phyloP scores from a whole-genome alignment of 73 alveolate species.

The Tetrahymena borealis region DNA sequence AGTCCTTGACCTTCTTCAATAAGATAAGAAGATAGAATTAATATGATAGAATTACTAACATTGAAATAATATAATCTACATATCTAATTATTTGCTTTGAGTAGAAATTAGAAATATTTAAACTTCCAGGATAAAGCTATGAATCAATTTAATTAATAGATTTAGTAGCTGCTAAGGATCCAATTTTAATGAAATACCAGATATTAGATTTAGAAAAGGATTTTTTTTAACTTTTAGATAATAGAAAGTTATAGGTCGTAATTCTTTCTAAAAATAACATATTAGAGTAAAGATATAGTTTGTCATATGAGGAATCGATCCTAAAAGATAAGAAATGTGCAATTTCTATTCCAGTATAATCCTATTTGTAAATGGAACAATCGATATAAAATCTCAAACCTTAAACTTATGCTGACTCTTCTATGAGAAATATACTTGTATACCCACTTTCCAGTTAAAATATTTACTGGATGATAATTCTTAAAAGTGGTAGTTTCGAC shows the following conservation, averaged over 20 bases:
- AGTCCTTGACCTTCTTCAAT: no score
- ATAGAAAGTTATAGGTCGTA: not conserved
- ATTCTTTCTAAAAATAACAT: not conserved
- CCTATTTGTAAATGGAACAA: no score
- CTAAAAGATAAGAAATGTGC: no score
- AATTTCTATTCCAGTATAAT: no score
- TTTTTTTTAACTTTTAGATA: not conserved
- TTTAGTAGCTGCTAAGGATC: not conserved
- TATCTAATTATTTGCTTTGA: not conserved
- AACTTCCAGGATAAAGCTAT: not conserved
- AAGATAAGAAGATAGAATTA: no score
- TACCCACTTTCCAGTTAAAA: not conserved
- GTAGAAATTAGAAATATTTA: not conserved
- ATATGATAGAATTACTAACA: no score
- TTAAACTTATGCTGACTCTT: no score
- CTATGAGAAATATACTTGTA: no score
- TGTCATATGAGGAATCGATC: no score
- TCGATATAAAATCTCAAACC: no score
- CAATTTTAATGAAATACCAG: not conserved
- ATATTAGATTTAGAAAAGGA: not conserved
- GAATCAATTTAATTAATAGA: not conserved
- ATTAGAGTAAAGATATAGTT: no score
- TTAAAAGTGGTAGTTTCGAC: not conserved
- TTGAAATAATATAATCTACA: no score
- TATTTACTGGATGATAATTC: not conserved